These are phyloP conservation scores for Dioscorea cayenensis DNA, from an alignment of 116 monocot species.

Conservation along the genomic window DNA sequence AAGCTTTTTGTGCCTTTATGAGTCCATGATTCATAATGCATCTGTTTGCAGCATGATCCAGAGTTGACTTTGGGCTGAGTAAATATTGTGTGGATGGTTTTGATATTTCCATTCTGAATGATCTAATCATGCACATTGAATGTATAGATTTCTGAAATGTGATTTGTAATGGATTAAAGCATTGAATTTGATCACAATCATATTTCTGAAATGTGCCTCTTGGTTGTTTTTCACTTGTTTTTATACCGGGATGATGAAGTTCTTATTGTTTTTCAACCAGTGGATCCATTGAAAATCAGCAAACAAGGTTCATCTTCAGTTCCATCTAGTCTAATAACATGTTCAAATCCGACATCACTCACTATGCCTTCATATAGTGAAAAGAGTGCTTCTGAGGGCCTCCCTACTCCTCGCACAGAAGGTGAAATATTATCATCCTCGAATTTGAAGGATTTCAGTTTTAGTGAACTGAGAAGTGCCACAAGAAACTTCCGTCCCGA, in stretches of 20 bases:
- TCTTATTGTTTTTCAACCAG: background rate
- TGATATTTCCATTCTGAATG: too few relatives aligned
- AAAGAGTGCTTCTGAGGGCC: slow-evolving; percentile 15
- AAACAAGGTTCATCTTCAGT: slow-evolving; percentile 38
- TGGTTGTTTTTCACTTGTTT: too few relatives aligned
- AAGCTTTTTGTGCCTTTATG: too few relatives aligned
- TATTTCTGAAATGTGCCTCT: too few relatives aligned
- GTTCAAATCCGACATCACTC: slow-evolving; percentile 33
- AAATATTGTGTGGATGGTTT: too few relatives aligned
- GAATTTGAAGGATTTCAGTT: slow-evolving; percentile 66
- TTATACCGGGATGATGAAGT: background rate
- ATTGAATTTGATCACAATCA: too few relatives aligned
- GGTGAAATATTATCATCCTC: slow-evolving; percentile 71
- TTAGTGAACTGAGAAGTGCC: slow-evolving; percentile 62
- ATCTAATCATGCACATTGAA: too few relatives aligned
- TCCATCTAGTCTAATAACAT: slow-evolving; percentile 30
- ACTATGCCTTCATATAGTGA: slow-evolving; percentile 42
- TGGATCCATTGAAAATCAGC: slow-evolving; percentile 36
- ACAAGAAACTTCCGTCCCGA: slow-evolving; percentile 72
- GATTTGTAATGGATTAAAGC: too few relatives aligned
- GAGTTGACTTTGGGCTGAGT: too few relatives aligned
- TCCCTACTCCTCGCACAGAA: slow-evolving; percentile 57
- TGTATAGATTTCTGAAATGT: too few relatives aligned
- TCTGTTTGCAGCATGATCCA: too few relatives aligned
- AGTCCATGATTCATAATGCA: too few relatives aligned